Conservation (phyloP, 169 alveolate genomes). For the Plasmodium fragile region DNA sequence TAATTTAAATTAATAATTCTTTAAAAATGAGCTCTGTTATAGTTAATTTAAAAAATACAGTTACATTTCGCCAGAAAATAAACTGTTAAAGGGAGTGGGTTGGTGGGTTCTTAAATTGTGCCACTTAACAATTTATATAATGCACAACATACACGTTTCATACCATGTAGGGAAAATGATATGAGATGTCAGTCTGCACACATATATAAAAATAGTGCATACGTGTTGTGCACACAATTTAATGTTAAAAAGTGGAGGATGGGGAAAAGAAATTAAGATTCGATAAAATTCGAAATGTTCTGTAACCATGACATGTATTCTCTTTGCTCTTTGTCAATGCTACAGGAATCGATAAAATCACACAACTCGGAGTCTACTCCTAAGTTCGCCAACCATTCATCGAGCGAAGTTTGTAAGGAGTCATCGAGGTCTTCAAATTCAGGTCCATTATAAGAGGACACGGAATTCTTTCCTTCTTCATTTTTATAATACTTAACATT, state of each 20-base stretch:
- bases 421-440: slow-evolving; percentile 94
- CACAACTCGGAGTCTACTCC: slow-evolving; percentile 90
- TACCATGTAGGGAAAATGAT: slow-evolving; percentile 1
- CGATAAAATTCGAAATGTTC: slow-evolving; percentile 77
- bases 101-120: slow-evolving; percentile 12
- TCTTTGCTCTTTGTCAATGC: slow-evolving; percentile 91
- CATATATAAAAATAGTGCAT: background rate
- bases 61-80: slow-evolving; percentile 38
- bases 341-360: slow-evolving; percentile 91
- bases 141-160: slow-evolving; percentile 5
- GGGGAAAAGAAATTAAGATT: slow-evolving; percentile 23
- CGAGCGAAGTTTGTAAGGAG: slow-evolving; percentile 90
- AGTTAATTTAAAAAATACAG: slow-evolving; percentile 5
- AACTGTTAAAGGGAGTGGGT: slow-evolving; percentile 9
- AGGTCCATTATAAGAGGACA: slow-evolving; percentile 91
- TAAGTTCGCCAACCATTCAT: slow-evolving; percentile 88
- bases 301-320: slow-evolving; percentile 88
- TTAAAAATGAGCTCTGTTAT: slow-evolving; percentile 27
- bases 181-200: background rate
- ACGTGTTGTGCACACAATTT: background rate
- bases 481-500: slow-evolving; percentile 86
- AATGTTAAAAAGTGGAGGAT: background rate
- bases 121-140: slow-evolving; percentile 5
- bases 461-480: slow-evolving; percentile 88
- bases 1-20: slow-evolving; percentile 31